These are phyloP conservation scores for Digitaria exilis DNA, from an alignment of 202 grass and related monocot species.

Conservation along the genomic window DNA sequence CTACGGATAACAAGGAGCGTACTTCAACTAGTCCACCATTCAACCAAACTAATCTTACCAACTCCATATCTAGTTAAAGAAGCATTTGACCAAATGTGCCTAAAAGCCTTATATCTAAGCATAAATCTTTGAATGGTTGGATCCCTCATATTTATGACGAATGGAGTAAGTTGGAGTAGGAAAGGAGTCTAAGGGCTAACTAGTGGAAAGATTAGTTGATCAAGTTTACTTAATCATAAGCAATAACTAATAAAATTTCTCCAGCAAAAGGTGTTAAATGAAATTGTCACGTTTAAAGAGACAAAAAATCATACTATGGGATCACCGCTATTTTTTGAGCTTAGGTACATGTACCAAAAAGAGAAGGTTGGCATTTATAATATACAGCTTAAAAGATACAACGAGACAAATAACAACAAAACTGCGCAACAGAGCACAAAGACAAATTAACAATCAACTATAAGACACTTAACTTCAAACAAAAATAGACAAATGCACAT, in stretches of 20 bases:
- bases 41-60: too few relatives aligned
- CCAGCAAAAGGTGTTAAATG: neutral
- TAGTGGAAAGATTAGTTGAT: neutral
- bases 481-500: neutral
- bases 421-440: too few relatives aligned
- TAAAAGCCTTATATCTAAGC: too few relatives aligned
- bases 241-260: neutral
- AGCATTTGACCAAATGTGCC: too few relatives aligned
- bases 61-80: too few relatives aligned
- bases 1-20: too few relatives aligned
- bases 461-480: neutral
- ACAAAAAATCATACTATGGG: neutral
- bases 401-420: too few relatives aligned
- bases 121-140: too few relatives aligned
- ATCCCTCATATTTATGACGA: too few relatives aligned
- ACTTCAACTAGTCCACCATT: too few relatives aligned
- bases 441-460: neutral
- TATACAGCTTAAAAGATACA: neutral
- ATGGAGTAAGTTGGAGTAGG: neutral
- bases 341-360: neutral
- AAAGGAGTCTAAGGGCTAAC: neutral
- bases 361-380: neutral
- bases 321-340: neutral
- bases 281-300: neutral
- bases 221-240: neutral